phyloP scores from a whole-genome alignment of 106 monocot genomes.

The Apostasia ramifera region DNA sequence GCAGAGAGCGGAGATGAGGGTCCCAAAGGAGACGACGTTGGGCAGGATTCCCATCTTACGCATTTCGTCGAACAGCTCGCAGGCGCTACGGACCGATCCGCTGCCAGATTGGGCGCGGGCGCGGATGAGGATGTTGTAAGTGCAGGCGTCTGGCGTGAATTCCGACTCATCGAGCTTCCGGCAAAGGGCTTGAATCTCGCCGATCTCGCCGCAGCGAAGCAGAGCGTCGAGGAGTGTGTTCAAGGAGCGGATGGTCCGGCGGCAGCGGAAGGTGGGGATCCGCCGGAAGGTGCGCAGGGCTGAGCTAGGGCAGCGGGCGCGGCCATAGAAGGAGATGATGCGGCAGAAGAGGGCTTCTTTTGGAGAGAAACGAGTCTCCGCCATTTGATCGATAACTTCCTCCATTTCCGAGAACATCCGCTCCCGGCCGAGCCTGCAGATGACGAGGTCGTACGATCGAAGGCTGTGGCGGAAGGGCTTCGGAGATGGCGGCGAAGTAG shows the following conservation, averaged over 20 bases:
- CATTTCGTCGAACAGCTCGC: constrained; percentile 77
- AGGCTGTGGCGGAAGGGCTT: constrained; percentile 50
- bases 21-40: constrained; percentile 41
- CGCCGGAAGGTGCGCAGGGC: constrained; percentile 32
- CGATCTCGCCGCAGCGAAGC: constrained; percentile 24
- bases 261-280: constrained; percentile 46
- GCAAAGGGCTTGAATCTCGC: constrained; percentile 9
- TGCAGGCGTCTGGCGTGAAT: constrained; percentile 47
- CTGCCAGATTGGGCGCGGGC: neutral
- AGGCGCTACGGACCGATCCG: constrained; percentile 17
- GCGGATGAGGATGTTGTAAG: constrained; percentile 40
- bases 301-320: constrained; percentile 34
- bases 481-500: neutral
- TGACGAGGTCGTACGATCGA: constrained; percentile 64
- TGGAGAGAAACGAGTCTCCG: constrained; percentile 26
- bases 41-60: constrained; percentile 30
- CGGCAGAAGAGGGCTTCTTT: constrained; percentile 62
- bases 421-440: constrained; percentile 60
- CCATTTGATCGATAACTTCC: constrained; percentile 52
- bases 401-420: constrained; percentile 64
- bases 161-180: constrained; percentile 9
- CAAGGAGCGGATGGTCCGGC: constrained; percentile 45
- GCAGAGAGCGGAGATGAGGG: constrained; percentile 46
- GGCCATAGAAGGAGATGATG: constrained; percentile 72
- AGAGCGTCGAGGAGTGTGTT: constrained; percentile 53